phyloP scores from a whole-genome alignment of 2,329 filamentous ascomycete species.

The Penicillium sp. region DNA sequence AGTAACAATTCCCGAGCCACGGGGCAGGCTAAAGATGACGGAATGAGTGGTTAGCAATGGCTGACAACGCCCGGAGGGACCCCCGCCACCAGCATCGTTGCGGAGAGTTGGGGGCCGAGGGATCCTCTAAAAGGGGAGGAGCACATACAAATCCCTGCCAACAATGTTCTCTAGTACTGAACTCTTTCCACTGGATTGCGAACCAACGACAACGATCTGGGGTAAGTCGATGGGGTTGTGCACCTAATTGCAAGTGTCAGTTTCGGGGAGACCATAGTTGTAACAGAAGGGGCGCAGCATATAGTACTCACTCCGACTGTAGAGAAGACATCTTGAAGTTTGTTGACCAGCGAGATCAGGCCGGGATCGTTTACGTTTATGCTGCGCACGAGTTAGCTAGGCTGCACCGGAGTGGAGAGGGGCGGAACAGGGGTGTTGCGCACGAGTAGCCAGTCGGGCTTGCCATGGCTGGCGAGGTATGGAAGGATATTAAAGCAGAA shows the following conservation, averaged over 20 bases:
- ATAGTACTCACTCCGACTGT: constrained; percentile 71
- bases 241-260: constrained; percentile 53
- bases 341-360: constrained; percentile 85
- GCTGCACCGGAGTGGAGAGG: constrained; percentile 23
- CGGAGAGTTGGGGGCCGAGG: background rate
- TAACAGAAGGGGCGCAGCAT: background rate
- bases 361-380: constrained; percentile 68
- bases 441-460: constrained; percentile 44
- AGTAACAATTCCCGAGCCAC: constrained; percentile 96
- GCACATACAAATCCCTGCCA: constrained; percentile 89
- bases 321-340: constrained; percentile 97
- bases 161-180: constrained; percentile 99
- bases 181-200: constrained; percentile 98
- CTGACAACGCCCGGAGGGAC: constrained; percentile 11
- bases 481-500: constrained; percentile 4
- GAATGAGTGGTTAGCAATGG: constrained; percentile 25
- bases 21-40: constrained; percentile 64
- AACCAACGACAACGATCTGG: constrained; percentile 96
- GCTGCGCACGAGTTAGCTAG: constrained; percentile 41
- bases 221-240: constrained; percentile 99
- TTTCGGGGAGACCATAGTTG: constrained; percentile 11
- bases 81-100: constrained; percentile 14
- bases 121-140: background rate
- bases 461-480: constrained; percentile 41
- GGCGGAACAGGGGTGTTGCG: constrained; percentile 29